Conservation (phyloP, 2,329 filamentous ascomycete species). For the Cordyceps cateniannulata region DNA sequence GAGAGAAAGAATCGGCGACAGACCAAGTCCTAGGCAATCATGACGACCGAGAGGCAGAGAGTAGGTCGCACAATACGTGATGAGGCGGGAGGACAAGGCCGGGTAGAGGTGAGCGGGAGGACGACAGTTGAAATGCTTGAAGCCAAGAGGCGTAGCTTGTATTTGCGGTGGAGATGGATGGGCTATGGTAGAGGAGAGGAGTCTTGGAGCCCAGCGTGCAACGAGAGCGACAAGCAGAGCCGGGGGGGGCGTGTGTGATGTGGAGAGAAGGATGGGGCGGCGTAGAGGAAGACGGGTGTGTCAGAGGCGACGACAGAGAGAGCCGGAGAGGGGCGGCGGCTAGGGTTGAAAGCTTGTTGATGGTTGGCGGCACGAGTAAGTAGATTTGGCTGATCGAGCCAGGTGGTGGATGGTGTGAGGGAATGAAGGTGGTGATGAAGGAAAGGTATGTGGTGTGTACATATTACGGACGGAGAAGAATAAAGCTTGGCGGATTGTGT, state of each 20-base stretch:
- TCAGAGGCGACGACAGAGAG: too few relatives aligned
- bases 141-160: constrained; percentile 1
- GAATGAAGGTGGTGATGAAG: too few relatives aligned
- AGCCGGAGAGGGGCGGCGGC: too few relatives aligned
- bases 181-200: not conserved
- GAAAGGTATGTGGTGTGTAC: too few relatives aligned
- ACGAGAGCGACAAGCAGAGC: not conserved
- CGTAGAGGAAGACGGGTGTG: too few relatives aligned
- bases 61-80: not conserved
- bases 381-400: too few relatives aligned
- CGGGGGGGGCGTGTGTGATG: not conserved
- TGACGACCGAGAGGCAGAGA: not conserved
- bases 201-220: not conserved
- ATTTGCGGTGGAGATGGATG: constrained; percentile 4
- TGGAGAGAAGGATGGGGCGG: not conserved
- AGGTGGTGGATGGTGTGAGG: too few relatives aligned
- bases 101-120: not conserved
- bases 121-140: constrained; percentile 3
- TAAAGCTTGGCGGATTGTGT: too few relatives aligned
- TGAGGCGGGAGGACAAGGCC: not conserved
- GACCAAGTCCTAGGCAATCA: not conserved
- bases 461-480: too few relatives aligned
- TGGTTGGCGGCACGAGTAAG: too few relatives aligned
- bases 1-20: not conserved
- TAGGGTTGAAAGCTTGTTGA: too few relatives aligned